A percentile compares a stretch with the other conserved stretches of the same genome.
phyloP scores from a whole-genome alignment of 2,329 filamentous ascomycete genomes.

The Remersonia thermophila region DNA sequence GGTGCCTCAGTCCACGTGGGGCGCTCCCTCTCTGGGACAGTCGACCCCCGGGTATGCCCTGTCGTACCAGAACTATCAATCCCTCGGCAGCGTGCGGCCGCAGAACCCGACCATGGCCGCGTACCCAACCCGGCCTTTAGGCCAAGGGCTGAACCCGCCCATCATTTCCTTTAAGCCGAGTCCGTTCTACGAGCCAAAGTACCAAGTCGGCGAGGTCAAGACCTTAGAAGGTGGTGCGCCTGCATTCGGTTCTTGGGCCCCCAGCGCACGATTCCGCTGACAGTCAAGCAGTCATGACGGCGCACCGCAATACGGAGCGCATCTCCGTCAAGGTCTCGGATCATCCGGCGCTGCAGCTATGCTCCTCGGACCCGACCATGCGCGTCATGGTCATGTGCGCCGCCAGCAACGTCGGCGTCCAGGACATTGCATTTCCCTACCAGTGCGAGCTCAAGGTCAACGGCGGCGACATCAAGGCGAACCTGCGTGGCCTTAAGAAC shows the following conservation, averaged over 20 bases:
- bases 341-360: conserved; percentile 38
- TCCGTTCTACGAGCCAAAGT: conserved; percentile 68
- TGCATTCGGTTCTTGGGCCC: background rate
- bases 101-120: conserved; percentile 1
- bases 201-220: conserved; percentile 50
- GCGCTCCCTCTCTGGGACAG: too few relatives aligned
- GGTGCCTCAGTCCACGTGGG: conserved; percentile 3
- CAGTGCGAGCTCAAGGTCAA: conserved; percentile 92
- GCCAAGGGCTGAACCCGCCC: background rate
- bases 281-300: conserved; percentile 40
- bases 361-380: conserved; percentile 48
- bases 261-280: conserved; percentile 3
- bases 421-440: conserved; percentile 80
- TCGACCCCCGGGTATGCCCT: conserved; percentile 10
- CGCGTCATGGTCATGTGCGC: conserved; percentile 79
- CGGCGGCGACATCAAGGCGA: conserved; percentile 76
- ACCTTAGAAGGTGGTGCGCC: conserved; percentile 57
- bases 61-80: conserved; percentile 6
- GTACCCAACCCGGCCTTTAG: background rate
- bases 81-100: conserved; percentile 2
- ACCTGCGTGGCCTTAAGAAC: conserved; percentile 87
- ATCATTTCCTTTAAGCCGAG: conserved; percentile 49
- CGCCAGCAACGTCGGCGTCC: conserved; percentile 45
- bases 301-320: conserved; percentile 36
- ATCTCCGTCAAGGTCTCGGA: conserved; percentile 38